phyloP scores from a whole-genome alignment of 2,329 filamentous ascomycete genomes.

The Ophiosphaerella korrae region DNA sequence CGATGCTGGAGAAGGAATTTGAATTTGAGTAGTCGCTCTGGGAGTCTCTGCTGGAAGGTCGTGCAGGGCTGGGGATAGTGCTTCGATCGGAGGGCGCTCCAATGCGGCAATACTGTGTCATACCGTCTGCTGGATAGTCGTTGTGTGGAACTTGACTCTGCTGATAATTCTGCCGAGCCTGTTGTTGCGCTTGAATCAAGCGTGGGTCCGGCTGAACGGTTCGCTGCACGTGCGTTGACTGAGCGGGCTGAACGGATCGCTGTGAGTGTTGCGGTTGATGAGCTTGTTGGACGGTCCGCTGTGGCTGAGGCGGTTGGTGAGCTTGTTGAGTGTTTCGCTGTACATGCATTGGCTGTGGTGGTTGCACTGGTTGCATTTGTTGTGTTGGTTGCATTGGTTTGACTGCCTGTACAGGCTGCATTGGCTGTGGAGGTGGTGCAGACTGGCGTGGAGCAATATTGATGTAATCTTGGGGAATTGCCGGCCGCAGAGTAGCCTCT shows the following conservation, averaged over 20 bases:
- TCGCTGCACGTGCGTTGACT: conserved; percentile 16
- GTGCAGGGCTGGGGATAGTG: conserved; percentile 69
- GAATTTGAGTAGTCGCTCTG: conserved; percentile 90
- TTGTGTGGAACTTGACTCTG: conserved; percentile 80
- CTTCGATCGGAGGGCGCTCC: conserved; percentile 72
- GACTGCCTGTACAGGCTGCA: conserved; percentile 6
- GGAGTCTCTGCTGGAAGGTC: conserved; percentile 84
- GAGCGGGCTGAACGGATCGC: conserved; percentile 4
- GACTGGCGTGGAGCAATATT: conserved; percentile 20
- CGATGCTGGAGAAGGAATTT: conserved; percentile 85
- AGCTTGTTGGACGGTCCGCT: not conserved
- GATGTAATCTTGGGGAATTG: conserved; percentile 27
- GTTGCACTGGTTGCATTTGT: conserved; percentile 7
- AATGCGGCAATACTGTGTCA: conserved; percentile 94
- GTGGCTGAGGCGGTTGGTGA: not conserved
- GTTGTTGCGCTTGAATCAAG: conserved; percentile 44
- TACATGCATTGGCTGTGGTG: not conserved
- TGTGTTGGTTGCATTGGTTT: conserved; percentile 5
- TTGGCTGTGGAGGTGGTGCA: conserved; percentile 9
- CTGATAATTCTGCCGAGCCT: conserved; percentile 46
- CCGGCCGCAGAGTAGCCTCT: conserved; percentile 18
- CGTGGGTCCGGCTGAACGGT: conserved; percentile 42
- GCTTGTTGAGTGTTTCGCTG: not conserved
- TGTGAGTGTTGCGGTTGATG: conserved; percentile 15
- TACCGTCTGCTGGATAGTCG: conserved; percentile 90